Base-by-base conservation (phyloP, 306 rosid species). In the Dalbergia cultrata region DNA sequence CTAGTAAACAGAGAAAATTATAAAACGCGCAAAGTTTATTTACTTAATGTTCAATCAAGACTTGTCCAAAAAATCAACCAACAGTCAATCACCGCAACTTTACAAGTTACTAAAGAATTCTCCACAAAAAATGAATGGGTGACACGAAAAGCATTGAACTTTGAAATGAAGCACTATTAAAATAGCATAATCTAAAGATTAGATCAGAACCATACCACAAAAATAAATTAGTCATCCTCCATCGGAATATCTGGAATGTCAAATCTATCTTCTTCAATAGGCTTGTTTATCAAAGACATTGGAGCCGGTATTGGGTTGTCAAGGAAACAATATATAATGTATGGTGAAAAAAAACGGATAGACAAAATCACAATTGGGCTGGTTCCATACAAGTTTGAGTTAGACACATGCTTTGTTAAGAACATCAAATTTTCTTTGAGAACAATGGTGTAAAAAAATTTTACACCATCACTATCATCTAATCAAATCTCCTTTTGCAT, bases 181-280 rank as follows among this genome's bases (percentile, higher is more conserved):
- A 44, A 19, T 47, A 77, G 65, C 5, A 54, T 52, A 75, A 50
- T 62, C 21, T 54, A 61, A 45, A 68, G 53, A 31, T 18, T 75
- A 31, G 50, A 65, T 52, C 52, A 61, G 83, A 74, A 54, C 31
- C 88, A 85, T 88, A 87, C 92, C 88, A 8, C 67, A 26, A 65
- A 49, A 21, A 35, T 37, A 70, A 61, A 77, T 84, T 62, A 87
- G 80, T 83, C 86, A 61, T 89, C 90, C 79, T 94, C 98, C 98
- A 94, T 94, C 18, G 97, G 97, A 58, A 94, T 95, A 10, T 86
- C 90, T 76, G 97, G 98, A 86, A 94, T 86, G 78, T 94, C 90
- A 49, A 87, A 90, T 84, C 92, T 88, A 76, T 92, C 91, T 82
- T 94, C 98, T 86, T 92, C 93, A 56, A 90, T 88, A 70, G 95